These are phyloP conservation scores for Quercus agrifolia DNA, from an alignment of 306 rosid genomes.

Conservation along the genomic window DNA sequence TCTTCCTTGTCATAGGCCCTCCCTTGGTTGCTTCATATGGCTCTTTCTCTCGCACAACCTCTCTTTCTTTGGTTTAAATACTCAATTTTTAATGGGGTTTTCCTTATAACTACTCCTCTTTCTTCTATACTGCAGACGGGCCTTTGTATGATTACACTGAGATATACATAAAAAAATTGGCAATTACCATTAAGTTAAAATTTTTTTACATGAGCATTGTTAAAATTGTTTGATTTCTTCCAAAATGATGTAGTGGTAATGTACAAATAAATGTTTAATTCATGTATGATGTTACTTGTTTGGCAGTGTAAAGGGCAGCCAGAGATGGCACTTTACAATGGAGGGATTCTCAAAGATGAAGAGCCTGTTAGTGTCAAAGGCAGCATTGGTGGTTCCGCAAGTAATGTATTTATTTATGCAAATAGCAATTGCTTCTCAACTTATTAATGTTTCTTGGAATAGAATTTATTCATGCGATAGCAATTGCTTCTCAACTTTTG, in stretches of 20 bases:
- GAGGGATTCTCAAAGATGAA: conserved; percentile 49
- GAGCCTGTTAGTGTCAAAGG: not conserved
- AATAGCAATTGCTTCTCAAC: not conserved
- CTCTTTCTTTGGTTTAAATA: not conserved
- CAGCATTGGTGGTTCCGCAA: not conserved
- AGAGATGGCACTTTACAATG: conserved; percentile 60
- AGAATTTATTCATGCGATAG: not conserved
- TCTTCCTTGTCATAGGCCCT: conserved; percentile 24
- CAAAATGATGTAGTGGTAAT: not conserved
- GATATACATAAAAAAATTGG: conserved; percentile 25
- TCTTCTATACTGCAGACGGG: conserved; percentile 56
- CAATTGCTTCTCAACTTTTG: not conserved
- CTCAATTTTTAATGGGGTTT: too few species aligned
- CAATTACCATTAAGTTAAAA: not conserved
- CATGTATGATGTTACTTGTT: not conserved
- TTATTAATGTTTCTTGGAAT: conserved; percentile 26
- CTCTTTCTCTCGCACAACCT: conserved; percentile 4
- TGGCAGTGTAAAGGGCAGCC: conserved; percentile 63
- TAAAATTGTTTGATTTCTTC: not conserved
- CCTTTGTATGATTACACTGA: conserved; percentile 81
- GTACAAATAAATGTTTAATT: too few species aligned
- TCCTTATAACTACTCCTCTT: not conserved
- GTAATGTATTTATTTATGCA: not conserved
- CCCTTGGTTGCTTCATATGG: conserved; percentile 53
- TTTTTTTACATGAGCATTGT: too few species aligned